A percentile compares a stretch with the other conserved stretches of the same genome.
These are phyloP conservation scores for Telopea speciosissima DNA, from an alignment of 177 flowering plant genomes.

Conservation along the genomic window DNA sequence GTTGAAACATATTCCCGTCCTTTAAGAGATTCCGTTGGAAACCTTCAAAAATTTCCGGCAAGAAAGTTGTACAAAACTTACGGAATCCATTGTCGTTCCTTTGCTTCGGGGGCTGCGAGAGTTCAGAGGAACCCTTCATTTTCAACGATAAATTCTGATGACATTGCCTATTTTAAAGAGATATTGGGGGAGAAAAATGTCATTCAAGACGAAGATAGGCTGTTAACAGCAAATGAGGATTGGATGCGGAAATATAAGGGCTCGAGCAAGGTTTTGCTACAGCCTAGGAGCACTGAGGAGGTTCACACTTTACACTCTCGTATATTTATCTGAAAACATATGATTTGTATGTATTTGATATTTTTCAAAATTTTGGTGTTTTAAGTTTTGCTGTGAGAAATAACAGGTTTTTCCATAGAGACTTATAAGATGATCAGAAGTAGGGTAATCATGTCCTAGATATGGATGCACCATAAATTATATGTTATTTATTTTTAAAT, in stretches of 20 bases:
- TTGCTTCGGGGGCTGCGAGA: slow-evolving; percentile 34
- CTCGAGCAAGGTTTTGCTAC: slow-evolving; percentile 79
- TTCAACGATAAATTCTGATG: slow-evolving; percentile 52
- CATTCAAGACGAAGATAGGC: slow-evolving; percentile 64
- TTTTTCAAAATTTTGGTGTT: background rate
- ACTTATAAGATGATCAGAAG: background rate
- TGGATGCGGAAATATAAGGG: slow-evolving; percentile 89
- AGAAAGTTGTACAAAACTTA: slow-evolving; percentile 8
- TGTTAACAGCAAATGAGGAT: slow-evolving; percentile 65
- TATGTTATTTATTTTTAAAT: background rate
- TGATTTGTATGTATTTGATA: background rate
- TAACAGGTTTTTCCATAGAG: background rate
- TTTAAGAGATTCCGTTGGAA: slow-evolving; percentile 13
- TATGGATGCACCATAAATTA: background rate
- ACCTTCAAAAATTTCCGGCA: slow-evolving; percentile 2
- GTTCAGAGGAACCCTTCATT: slow-evolving; percentile 51
- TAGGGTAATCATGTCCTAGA: background rate
- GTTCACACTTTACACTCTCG: slow-evolving; percentile 28
- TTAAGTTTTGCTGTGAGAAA: background rate
- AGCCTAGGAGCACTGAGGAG: slow-evolving; percentile 75
- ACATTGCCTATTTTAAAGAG: slow-evolving; percentile 51
- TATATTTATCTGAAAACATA: background rate
- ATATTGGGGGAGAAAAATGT: slow-evolving; percentile 78
- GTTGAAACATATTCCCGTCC: background rate
- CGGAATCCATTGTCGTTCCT: slow-evolving; percentile 23